phyloP scores from a whole-genome alignment of 2,329 filamentous ascomycete species.

The Amesomyces nigricolor region DNA sequence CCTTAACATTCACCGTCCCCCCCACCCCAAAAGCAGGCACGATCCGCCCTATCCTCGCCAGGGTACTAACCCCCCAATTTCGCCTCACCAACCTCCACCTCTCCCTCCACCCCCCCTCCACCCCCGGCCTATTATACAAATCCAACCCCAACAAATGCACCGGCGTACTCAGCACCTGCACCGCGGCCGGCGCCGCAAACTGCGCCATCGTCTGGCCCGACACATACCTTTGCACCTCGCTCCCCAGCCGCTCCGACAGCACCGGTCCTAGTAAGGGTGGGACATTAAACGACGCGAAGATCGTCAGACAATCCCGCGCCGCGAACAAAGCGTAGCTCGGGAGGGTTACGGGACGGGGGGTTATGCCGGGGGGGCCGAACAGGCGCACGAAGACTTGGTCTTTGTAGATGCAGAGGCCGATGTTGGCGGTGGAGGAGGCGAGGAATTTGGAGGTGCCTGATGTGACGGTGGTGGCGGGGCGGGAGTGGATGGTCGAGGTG shows the following conservation, averaged over 20 bases:
- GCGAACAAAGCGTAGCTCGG: conserved; percentile 75
- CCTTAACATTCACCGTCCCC: conserved; percentile 74
- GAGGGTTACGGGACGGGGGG: conserved; percentile 55
- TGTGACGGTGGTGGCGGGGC: conserved; percentile 58
- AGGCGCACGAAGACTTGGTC: conserved; percentile 79
- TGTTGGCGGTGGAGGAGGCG: conserved; percentile 74
- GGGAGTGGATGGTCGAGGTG: conserved; percentile 56
- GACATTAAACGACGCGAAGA: conserved; percentile 88
- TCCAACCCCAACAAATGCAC: conserved; percentile 81
- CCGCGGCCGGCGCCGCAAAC: conserved; percentile 70
- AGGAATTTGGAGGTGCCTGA: conserved; percentile 75
- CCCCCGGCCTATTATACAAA: conserved; percentile 67
- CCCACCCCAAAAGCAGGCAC: conserved; percentile 85
- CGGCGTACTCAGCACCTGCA: conserved; percentile 77
- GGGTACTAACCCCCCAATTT: conserved; percentile 69
- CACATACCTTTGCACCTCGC: conserved; percentile 45
- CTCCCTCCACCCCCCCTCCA: conserved; percentile 46
- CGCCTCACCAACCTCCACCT: conserved; percentile 61
- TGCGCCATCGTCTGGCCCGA: conserved; percentile 64
- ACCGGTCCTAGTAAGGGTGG: conserved; percentile 70
- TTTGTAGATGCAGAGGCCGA: conserved; percentile 82
- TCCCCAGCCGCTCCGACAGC: conserved; percentile 51
- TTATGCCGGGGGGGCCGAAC: conserved; percentile 59
- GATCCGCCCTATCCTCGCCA: conserved; percentile 76
- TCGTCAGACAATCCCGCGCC: conserved; percentile 76